A percentile compares a stretch with the other conserved stretches of the same genome.
Evolutionary conservation across 352 stramenopile genomes (phyloP).

Genomic region (Pythium catenulatum): DNA sequence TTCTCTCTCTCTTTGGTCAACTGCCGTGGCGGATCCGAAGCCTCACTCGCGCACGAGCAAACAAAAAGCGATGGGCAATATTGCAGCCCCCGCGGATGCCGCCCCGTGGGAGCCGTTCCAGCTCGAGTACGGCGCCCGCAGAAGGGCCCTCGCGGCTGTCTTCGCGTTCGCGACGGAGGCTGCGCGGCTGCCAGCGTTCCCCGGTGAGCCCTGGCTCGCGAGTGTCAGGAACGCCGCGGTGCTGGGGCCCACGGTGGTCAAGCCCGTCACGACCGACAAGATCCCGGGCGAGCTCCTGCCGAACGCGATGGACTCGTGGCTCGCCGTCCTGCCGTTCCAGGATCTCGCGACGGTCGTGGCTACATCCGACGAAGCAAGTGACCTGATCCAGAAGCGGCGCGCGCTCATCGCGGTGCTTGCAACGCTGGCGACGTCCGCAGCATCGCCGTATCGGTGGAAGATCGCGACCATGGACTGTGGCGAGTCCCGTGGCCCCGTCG

Average conservation of each 20-base stretch:
- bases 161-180: too few species aligned
- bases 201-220: too few species aligned
- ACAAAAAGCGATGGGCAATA: too few species aligned
- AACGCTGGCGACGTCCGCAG: background rate
- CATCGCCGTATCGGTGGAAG: background rate
- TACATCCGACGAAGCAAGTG: background rate
- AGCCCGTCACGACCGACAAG: slow-evolving; percentile 19
- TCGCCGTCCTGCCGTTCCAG: slow-evolving; percentile 24
- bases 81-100: too few species aligned
- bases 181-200: too few species aligned
- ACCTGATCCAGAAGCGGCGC: background rate
- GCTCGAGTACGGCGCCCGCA: too few species aligned
- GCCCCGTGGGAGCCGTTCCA: too few species aligned
- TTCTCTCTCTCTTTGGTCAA: too few species aligned
- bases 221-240: too few species aligned
- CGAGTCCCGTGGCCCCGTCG: background rate
- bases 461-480: background rate
- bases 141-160: too few species aligned
- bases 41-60: too few species aligned
- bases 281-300: slow-evolving; percentile 5
- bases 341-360: background rate
- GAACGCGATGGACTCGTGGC: background rate
- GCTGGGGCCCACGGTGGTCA: background rate
- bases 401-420: background rate
- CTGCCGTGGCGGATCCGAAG: too few species aligned